A percentile compares a stretch with the other conserved stretches of the same genome.
Conservation (phyloP, 805 yeast species). For the Kluyveromyces dobzhanskii region DNA sequence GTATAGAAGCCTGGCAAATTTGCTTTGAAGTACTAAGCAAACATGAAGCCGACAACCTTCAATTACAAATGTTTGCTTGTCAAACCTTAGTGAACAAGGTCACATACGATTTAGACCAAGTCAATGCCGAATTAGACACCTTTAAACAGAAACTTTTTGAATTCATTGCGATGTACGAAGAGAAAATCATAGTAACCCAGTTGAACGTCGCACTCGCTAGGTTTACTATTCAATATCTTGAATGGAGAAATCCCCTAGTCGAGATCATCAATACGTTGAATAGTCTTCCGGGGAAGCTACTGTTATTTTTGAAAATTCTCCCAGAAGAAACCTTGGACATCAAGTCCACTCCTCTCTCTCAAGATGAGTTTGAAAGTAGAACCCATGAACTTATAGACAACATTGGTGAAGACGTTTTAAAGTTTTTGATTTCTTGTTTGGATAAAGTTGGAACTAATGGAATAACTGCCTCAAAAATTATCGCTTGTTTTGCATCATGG, state of each 20-base stretch:
- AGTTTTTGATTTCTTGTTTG: constrained; percentile 45
- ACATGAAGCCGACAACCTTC: constrained; percentile 33
- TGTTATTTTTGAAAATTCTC: constrained; percentile 76
- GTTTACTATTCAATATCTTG: constrained; percentile 64
- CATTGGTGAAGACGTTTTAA: constrained; percentile 62
- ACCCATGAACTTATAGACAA: constrained; percentile 52
- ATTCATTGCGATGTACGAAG: constrained; percentile 35
- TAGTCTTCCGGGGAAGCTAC: constrained; percentile 37
- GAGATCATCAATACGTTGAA: constrained; percentile 49
- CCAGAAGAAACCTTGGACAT: constrained; percentile 87
- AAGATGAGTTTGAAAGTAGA: constrained; percentile 66
- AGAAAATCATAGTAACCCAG: constrained; percentile 69
- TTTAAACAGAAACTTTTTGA: constrained; percentile 61
- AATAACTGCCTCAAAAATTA: constrained; percentile 32
- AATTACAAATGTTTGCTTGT: constrained; percentile 73
- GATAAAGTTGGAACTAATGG: constrained; percentile 13
- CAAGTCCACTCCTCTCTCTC: constrained; percentile 68
- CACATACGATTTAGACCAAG: constrained; percentile 75
- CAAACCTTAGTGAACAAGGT: constrained; percentile 83
- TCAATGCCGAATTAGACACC: constrained; percentile 45
- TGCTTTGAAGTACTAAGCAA: constrained; percentile 46
- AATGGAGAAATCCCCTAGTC: constrained; percentile 63
- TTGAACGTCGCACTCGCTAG: constrained; percentile 75
- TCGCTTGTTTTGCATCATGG: constrained; percentile 86
- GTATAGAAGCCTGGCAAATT: constrained; percentile 71